phyloP scores from a whole-genome alignment of 345 rosid species.

The Hibiscus tridactylites region DNA sequence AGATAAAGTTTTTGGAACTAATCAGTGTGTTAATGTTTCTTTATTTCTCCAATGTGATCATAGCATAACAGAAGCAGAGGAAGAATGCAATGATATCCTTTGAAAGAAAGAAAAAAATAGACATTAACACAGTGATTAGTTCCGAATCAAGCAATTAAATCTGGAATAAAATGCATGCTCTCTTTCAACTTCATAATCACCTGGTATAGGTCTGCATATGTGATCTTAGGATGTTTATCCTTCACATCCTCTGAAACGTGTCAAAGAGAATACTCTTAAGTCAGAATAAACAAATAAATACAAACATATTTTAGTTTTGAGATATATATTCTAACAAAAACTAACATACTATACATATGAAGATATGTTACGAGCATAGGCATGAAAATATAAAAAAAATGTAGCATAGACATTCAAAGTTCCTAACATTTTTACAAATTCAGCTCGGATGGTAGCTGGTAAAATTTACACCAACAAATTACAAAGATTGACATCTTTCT shows the following conservation, averaged over 20 bases:
- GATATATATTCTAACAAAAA: neutral
- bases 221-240: slow-evolving; percentile 66
- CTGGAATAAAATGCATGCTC: neutral
- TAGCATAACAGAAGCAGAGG: neutral
- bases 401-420: neutral
- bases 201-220: slow-evolving; percentile 74
- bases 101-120: neutral
- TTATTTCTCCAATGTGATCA: slow-evolving; percentile 40
- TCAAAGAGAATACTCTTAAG: slow-evolving; percentile 11
- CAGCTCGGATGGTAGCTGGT: neutral
- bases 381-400: neutral
- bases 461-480: neutral
- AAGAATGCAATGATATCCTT: neutral
- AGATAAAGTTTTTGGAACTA: neutral
- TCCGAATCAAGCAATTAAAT: neutral
- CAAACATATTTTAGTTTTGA: neutral
- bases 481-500: neutral
- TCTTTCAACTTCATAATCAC: slow-evolving; percentile 21
- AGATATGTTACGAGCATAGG: neutral
- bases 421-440: neutral
- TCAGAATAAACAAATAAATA: neutral
- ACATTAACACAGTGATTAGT: neutral
- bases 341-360: neutral
- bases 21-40: slow-evolving; percentile 32
- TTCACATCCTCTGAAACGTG: slow-evolving; percentile 66